Conservation (phyloP, 2,329 filamentous ascomycete species). For the Beauveria asiatica region DNA sequence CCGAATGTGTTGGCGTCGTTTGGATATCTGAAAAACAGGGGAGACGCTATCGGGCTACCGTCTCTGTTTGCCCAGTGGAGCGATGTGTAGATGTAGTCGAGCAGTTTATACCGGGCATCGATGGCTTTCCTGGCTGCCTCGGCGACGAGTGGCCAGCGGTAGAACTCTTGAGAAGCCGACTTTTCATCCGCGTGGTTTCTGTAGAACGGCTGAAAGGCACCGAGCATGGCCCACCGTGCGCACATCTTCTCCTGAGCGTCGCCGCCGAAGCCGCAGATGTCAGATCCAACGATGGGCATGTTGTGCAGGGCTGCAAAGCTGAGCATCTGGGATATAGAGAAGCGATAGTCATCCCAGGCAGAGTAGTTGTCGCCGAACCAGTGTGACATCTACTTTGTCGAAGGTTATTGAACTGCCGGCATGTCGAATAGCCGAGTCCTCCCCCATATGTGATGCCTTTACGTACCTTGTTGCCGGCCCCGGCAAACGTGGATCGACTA, state of each 20-base stretch:
- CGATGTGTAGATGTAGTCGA: conserved; percentile 68
- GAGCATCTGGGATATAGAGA: conserved; percentile 13
- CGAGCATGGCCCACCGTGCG: conserved; percentile 55
- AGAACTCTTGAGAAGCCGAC: conserved; percentile 49
- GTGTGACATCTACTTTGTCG: conserved; percentile 19
- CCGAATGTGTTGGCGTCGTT: conserved; percentile 30
- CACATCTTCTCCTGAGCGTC: conserved; percentile 54
- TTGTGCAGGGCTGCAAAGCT: conserved; percentile 47
- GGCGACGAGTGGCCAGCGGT: conserved; percentile 53
- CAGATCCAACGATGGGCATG: conserved; percentile 56
- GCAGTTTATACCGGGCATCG: conserved; percentile 56
- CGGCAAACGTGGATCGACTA: too few species aligned
- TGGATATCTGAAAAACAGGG: conserved; percentile 61
- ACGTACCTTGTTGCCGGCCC: too few species aligned
- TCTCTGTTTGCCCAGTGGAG: conserved; percentile 48
- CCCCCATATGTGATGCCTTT: too few species aligned
- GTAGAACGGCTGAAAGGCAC: conserved; percentile 59
- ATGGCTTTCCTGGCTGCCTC: conserved; percentile 59
- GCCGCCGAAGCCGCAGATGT: conserved; percentile 65
- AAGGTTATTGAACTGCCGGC: too few species aligned
- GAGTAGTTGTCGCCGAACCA: conserved; percentile 51
- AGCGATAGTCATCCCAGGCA: conserved; percentile 46
- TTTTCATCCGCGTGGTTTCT: conserved; percentile 51
- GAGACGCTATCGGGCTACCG: conserved; percentile 57
- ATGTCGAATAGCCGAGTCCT: too few species aligned